phyloP scores from a whole-genome alignment of 2,329 filamentous ascomycete genomes.

The Blumeria hordei region DNA sequence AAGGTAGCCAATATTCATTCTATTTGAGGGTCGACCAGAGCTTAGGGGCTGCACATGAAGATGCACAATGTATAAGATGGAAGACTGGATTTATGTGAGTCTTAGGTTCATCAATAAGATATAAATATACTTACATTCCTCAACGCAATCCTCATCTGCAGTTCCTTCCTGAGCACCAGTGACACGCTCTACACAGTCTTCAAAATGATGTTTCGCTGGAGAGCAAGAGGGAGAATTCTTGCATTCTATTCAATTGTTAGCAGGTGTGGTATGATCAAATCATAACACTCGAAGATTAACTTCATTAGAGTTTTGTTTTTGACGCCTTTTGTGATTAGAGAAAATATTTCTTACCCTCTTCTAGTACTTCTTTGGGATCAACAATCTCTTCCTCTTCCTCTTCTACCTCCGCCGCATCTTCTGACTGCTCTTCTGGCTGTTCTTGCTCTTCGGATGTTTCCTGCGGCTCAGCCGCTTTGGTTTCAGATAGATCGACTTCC shows the following conservation, averaged over 20 bases:
- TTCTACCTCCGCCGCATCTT: slow-evolving; percentile 30
- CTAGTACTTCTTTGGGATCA: slow-evolving; percentile 68
- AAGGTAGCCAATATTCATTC: slow-evolving; percentile 12
- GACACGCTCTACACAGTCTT: slow-evolving; percentile 93
- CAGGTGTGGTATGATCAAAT: neutral
- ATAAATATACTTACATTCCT: slow-evolving; percentile 61
- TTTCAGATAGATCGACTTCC: too few species aligned
- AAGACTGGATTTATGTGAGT: slow-evolving; percentile 41
- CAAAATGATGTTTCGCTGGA: slow-evolving; percentile 88
- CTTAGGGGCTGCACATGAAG: slow-evolving; percentile 82
- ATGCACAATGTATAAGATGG: slow-evolving; percentile 92
- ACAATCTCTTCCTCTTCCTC: slow-evolving; percentile 54
- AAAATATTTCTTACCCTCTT: slow-evolving; percentile 53
- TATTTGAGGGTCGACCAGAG: slow-evolving; percentile 87
- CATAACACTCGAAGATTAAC: neutral
- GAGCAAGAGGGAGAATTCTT: slow-evolving; percentile 64
- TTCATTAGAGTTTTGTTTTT: neutral
- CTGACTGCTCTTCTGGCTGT: slow-evolving; percentile 24
- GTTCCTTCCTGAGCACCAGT: slow-evolving; percentile 37
- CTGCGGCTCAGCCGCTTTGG: neutral
- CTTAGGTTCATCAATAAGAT: neutral
- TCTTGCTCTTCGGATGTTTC: slow-evolving; percentile 20
- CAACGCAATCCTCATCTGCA: slow-evolving; percentile 82
- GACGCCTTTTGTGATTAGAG: neutral
- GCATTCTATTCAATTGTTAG: slow-evolving; percentile 40